Evolutionary conservation across 257 asterid species (phyloP), one percentile per base, ranked within the genome.

Genomic region (Voacanga thouarsii): DNA sequence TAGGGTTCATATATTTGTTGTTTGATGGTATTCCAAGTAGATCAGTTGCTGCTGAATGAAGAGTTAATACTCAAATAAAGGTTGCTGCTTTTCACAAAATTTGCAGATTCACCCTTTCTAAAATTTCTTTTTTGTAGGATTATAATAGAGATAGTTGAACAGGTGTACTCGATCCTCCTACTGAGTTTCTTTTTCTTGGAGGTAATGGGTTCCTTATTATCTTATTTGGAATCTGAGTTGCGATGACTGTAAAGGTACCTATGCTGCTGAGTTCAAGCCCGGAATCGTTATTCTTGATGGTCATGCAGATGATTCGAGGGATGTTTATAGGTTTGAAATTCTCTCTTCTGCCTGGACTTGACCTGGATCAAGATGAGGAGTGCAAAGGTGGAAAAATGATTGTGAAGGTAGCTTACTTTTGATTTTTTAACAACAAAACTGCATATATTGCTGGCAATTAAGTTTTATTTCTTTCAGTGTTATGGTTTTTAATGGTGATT

Each of bases 271-370:
- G n/a, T n/a, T n/a, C n/a, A n/a, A n/a, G n/a, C n/a, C n/a, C n/a
- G n/a, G n/a, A n/a, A n/a, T n/a, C n/a, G n/a, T n/a, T n/a, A n/a
- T n/a, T n/a, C n/a, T n/a, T n/a, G n/a, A n/a, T n/a, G n/a, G n/a
- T n/a, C n/a, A n/a, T n/a, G n/a, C n/a, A n/a, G n/a, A n/a, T n/a
- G n/a, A n/a, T n/a, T n/a, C n/a, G n/a, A n/a, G n/a, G n/a, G n/a
- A n/a, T n/a, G n/a, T n/a, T n/a, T n/a, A n/a, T n/a, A n/a, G n/a
- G n/a, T n/a, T n/a, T n/a, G n/a, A n/a, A n/a, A n/a, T n/a, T n/a
- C 74, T 87, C 97, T n/a, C 87, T 92, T 61, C 92, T 90, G 68
- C 94, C 94, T 24, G 97, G 95, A 56, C 89, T 92, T 19, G 96
- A 90, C 71, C 97, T 96, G 1, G 96, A 92, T 86, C 88, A 89